Evolutionary conservation across 2,329 filamentous ascomycete genomes (phyloP).

Genomic region (Colletotrichum spaethianum): DNA sequence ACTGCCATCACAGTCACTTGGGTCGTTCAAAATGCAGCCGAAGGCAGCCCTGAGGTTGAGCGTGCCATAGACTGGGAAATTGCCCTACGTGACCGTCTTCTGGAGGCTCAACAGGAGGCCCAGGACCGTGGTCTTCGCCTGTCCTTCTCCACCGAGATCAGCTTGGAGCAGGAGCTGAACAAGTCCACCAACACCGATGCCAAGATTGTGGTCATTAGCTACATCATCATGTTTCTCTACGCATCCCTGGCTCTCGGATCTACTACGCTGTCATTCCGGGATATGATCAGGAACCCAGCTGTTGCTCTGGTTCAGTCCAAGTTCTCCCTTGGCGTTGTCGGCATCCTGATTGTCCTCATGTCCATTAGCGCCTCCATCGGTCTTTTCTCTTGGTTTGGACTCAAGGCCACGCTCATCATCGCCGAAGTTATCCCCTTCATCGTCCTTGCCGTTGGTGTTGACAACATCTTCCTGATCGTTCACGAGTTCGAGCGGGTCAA

Average conservation of each 20-base stretch:
- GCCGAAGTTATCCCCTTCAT: constrained; percentile 99
- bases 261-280: constrained; percentile 82
- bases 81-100: constrained; percentile 79
- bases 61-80: constrained; percentile 92
- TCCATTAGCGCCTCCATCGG: constrained; percentile 96
- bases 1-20: constrained; percentile 90
- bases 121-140: constrained; percentile 82
- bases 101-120: constrained; percentile 87
- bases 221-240: constrained; percentile 99
- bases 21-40: constrained; percentile 90
- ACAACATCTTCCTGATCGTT: constrained; percentile 99
- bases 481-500: constrained; percentile 98
- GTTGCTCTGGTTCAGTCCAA: constrained; percentile 94
- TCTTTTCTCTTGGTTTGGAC: constrained; percentile 89
- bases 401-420: constrained; percentile 97
- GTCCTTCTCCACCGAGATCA: constrained; percentile 96
- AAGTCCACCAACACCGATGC: constrained; percentile 99
- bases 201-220: constrained; percentile 96
- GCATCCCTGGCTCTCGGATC: constrained; percentile 94
- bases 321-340: constrained; percentile 93
- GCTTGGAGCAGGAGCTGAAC: constrained; percentile 94
- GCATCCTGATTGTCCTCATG: constrained; percentile 96
- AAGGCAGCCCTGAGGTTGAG: constrained; percentile 78
- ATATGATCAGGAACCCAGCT: constrained; percentile 85
- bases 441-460: constrained; percentile 94